Evolutionary conservation across 164 flowering plant species (phyloP), one percentile per base, ranked within the genome.

Genomic region (Stephania yunnanensis): DNA sequence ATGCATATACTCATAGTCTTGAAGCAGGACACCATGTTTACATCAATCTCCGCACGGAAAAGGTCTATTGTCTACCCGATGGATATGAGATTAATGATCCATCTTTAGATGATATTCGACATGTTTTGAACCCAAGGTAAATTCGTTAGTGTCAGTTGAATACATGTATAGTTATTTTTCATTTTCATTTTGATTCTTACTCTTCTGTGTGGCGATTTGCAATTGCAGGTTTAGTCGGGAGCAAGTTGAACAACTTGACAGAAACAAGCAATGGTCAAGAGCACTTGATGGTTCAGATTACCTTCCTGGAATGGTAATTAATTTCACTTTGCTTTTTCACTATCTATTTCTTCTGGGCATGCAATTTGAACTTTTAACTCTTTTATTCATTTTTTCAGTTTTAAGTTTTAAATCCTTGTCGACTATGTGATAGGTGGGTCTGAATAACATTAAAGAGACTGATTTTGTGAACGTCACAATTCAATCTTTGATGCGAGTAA

Each of bases 11-110:
- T 65, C 99, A 94, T 75, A 94, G 99, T 73, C 87, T 92, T 73
- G 98, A 96, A 83, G 98, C 98, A 50, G 97, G 93, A 30, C 99
- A 96, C 79, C 98, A 96, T 83, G 94, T 96, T n/a, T 96, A 88
- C 77, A 92, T 96, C 80, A 96, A 96, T 85, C 93, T 96, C 64
- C 85, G 75, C 25, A 92, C 94, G 1, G 99, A 96, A 86, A 91
- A 84, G 74, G 97, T 94, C 69, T 94, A 94, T 79, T 96, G 99
- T 75, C 98, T 96, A 81, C 98, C 98, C 70, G 98, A 96, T 88
- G 97, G 97, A 70, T 95, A 95, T 86, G 98, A 96, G 80, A 89
- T 94, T 63, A 90, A 87, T 79, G 99, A 94, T 76, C 93, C 99
- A 12, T 94, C 99, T 11, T 76, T 96, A 55, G 99, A 96, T 83